Percentiles rank a stretch among this genome's conserved stretches.
These are phyloP conservation scores for Sugiyamaella chiloensis DNA, from an alignment of 805 yeast species.

Conservation along the genomic window DNA sequence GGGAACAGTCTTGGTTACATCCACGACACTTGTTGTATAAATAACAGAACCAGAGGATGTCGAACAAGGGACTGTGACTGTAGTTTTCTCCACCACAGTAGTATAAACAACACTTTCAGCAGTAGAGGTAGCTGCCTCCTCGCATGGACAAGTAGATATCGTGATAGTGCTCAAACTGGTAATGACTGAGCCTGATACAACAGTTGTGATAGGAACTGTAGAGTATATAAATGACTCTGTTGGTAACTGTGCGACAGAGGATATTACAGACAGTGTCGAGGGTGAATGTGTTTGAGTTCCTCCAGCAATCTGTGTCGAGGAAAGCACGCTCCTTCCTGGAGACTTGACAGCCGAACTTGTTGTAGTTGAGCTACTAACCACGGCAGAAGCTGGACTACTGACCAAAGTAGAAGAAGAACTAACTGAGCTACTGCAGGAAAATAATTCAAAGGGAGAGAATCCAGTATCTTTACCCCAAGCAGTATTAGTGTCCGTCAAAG, in stretches of 20 bases:
- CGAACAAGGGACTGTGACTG: background rate
- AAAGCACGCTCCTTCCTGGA: too few relatives aligned
- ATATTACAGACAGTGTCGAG: too few relatives aligned
- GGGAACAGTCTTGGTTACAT: slow-evolving; percentile 1
- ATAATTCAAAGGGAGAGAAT: background rate
- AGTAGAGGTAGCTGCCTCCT: slow-evolving; percentile 1
- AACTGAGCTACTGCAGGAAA: background rate
- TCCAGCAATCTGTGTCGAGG: too few relatives aligned
- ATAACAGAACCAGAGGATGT: background rate
- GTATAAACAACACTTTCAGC: background rate
- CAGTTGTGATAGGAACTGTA: background rate
- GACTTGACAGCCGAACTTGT: too few relatives aligned
- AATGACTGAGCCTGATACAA: too few relatives aligned
- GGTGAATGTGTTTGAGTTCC: too few relatives aligned
- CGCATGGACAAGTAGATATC: too few relatives aligned
- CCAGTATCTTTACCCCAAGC: background rate
- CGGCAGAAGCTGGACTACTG: background rate
- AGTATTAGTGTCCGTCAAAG: background rate
- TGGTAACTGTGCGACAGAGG: too few relatives aligned
- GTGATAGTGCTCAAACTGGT: too few relatives aligned
- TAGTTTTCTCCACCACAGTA: background rate
- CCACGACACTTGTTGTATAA: background rate
- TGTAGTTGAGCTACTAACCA: background rate
- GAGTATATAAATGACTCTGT: background rate
- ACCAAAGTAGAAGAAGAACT: too few relatives aligned